Conservation (phyloP, 2,329 filamentous ascomycete species). For the Colletotrichum noveboracense region DNA sequence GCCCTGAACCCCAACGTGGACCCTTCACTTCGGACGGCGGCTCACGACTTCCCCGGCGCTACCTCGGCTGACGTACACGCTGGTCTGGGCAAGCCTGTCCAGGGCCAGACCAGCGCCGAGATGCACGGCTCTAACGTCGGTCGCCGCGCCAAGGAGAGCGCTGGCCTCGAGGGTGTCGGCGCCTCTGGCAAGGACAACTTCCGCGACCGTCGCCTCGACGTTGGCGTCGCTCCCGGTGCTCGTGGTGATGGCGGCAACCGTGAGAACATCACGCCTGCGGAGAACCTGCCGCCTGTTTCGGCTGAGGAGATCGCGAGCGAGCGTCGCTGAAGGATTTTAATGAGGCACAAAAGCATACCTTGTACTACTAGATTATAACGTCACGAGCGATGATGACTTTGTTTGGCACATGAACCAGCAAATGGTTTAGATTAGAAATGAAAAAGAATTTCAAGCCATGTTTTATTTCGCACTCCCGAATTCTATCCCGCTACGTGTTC, state of each 20-base stretch:
- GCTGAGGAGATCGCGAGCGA: constrained; percentile 31
- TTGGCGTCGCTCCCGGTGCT: constrained; percentile 26
- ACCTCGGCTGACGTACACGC: constrained; percentile 50
- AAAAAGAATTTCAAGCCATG: not conserved
- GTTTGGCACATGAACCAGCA: not conserved
- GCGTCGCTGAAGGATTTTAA: not conserved
- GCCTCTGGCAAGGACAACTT: constrained; percentile 33
- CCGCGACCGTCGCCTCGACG: constrained; percentile 34
- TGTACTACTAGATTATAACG: constrained; percentile 1
- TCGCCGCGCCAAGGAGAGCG: constrained; percentile 37
- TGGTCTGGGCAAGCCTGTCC: constrained; percentile 46
- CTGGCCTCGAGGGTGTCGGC: constrained; percentile 44
- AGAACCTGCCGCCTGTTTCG: constrained; percentile 26
- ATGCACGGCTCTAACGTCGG: constrained; percentile 36
- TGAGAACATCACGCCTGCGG: constrained; percentile 27
- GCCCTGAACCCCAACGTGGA: constrained; percentile 32
- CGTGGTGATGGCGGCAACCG: constrained; percentile 20
- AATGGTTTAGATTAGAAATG: not conserved
- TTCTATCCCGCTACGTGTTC: not conserved
- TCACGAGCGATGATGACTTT: not conserved
- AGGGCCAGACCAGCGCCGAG: constrained; percentile 48
- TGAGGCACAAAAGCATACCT: not conserved
- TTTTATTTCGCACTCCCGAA: not conserved
- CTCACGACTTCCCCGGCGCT: constrained; percentile 45
- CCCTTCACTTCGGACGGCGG: constrained; percentile 30